Evolutionary conservation across 371 early-diverging fungal species (phyloP).

Genomic region (Umbelopsis sp.): DNA sequence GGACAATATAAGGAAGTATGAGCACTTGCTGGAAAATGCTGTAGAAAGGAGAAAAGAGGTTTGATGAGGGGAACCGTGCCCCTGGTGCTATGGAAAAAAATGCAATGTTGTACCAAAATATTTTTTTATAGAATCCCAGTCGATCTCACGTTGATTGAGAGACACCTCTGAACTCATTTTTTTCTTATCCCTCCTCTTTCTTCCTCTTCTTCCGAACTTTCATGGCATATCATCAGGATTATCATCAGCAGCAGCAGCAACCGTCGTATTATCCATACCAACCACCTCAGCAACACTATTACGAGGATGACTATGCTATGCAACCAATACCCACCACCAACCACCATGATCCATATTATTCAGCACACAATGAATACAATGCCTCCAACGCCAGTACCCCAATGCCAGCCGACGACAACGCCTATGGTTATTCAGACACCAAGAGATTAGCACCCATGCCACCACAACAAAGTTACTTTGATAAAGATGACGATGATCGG

Average conservation of each 20-base stretch:
- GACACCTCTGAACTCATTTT: no score
- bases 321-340: not conserved
- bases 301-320: constrained; percentile 10
- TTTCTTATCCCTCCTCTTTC: not conserved
- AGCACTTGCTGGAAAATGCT: no score
- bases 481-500: constrained; percentile 4
- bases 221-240: constrained; percentile 10
- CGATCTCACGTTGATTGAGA: constrained; percentile 12
- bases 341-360: not conserved
- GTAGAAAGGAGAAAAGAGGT: no score
- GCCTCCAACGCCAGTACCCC: not conserved
- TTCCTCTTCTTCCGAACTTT: not conserved
- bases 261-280: not conserved
- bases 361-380: not conserved
- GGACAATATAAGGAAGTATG: no score
- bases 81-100: not conserved
- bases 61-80: not conserved
- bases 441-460: not conserved
- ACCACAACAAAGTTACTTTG: not conserved
- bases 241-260: not conserved
- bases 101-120: constrained; percentile 8
- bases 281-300: not conserved
- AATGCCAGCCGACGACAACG: not conserved
- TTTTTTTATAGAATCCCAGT: not conserved
- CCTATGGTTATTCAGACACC: not conserved